These are phyloP conservation scores for Boletus eberwhitei DNA, from an alignment of 768 basidiomycete genomes.

Conservation along the genomic window DNA sequence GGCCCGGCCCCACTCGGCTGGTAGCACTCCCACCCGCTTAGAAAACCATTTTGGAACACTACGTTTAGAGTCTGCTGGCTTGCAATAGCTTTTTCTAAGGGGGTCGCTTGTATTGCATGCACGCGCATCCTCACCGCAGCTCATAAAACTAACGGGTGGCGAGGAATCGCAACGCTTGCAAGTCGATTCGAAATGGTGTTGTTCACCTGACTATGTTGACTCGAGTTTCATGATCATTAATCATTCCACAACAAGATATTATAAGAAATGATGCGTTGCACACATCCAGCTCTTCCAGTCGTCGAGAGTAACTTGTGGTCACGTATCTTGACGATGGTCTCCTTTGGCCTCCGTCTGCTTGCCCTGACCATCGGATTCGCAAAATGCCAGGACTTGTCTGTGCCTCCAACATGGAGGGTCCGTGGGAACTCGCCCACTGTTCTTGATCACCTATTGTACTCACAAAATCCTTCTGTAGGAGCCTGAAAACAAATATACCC, in stretches of 20 bases:
- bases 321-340: neutral
- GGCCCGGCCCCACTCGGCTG: too few relatives aligned
- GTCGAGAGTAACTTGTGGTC: neutral
- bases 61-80: too few relatives aligned
- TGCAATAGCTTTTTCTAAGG: too few relatives aligned
- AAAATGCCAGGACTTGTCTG: slow-evolving; percentile 40
- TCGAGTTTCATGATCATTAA: neutral
- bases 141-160: neutral
- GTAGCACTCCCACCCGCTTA: too few relatives aligned
- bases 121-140: neutral
- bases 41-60: too few relatives aligned
- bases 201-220: neutral
- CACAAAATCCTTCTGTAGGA: slow-evolving; percentile 30
- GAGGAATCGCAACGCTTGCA: neutral
- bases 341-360: neutral
- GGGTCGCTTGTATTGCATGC: too few relatives aligned
- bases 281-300: neutral
- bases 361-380: neutral
- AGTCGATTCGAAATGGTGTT: neutral
- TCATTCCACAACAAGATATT: neutral
- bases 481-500: slow-evolving; percentile 37
- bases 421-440: slow-evolving; percentile 5
- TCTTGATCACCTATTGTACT: neutral
- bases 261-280: neutral
- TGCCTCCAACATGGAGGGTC: slow-evolving; percentile 45